Base-by-base conservation (phyloP, 2,329 filamentous ascomycete genomes). In the Venturia effusa region DNA sequence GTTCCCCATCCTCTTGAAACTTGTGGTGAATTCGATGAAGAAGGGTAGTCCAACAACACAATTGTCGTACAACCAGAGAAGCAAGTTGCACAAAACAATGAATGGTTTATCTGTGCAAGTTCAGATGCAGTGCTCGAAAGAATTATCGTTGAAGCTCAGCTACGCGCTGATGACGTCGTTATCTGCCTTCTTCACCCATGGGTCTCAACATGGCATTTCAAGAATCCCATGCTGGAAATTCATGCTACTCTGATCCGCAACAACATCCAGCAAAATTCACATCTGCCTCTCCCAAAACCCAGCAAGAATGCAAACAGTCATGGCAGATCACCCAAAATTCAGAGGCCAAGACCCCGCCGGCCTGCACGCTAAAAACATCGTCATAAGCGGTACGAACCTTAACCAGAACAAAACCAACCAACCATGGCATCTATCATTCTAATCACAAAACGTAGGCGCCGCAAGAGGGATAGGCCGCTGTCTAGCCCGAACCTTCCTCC, bases 381-480 rank as follows among this genome's bases (percentile, higher is more conserved):
- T 78, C 67, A 72, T 78, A 45, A 74, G 72, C 39, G 78, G 78
- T 57, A 24, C 22, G 24, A 10, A 27, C 10, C 27, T 30, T 17
- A 32, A 54, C 15, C 48, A 30, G n/a, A n/a, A n/a, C n/a, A n/a
- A n/a, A n/a, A n/a, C n/a, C n/a, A n/a, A n/a, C n/a, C n/a, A n/a
- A n/a, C n/a, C n/a, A n/a, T n/a, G n/a, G n/a, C n/a, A n/a, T n/a
- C n/a, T 37, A 37, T 8, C 8, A 8, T n/a, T 41, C 59, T 41
- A 17, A 45, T n/a, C 3, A 1, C 30, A 8, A 34, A 5, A 4
- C 34, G 8, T 57, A 57, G 59, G 59, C 30, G 78, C 75, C 32
- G 78, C 77, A 5, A 74, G 75, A 54, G 80, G 79, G n/a, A 80
- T 82, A 65, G 79, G 80, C 17, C 73, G 79, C 61, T 75, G 74